Evolutionary conservation across 768 basidiomycete species (phyloP), one percentile per base, ranked within the genome.

Genomic region (Leccinellum albellum): DNA sequence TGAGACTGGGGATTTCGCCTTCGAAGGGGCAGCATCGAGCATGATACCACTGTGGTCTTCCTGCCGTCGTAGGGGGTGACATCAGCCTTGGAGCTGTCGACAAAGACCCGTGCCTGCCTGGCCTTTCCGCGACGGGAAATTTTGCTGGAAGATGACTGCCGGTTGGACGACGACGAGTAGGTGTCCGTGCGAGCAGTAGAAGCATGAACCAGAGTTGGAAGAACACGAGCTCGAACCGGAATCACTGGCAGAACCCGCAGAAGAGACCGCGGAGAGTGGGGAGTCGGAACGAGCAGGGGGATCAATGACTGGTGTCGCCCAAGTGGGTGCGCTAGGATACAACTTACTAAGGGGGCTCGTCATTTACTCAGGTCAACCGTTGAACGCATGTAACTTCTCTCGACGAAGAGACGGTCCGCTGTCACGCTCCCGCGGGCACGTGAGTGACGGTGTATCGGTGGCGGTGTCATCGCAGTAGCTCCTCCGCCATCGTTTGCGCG

Each of bases 31-130:
- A 37, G 79, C 75, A 50, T 89, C 89, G 59, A 92, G 87, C 90
- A 92, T 92, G 62, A 91, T 89, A 61, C 89, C 90, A 91, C 89
- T 28, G 89, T 91, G 53, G 90, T 92, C 80, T 90, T 91, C 61
- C 90, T 90, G 55, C 89, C 89, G 63, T 92, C 89, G 64, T 92
- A 92, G 64, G 88, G 87, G 48, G 89, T 91, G 60, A 91, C 87
- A 46, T 88, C 87, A 53, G 74, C 89, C 78, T 86, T 91, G 66
- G 85, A 74, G 21, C 78, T 82, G 71, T 92, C 90, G 54, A 92
- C 72, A 67, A 80, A 90, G 63, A 91, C 87, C 60, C 83, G 84
- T 23, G 81, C 81, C 69, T 86, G 85, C 60, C 85, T 80, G 9
- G 82, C 82, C 50, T 79, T 81, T 70, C 89, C 88, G 58, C 88